Conservation (phyloP, 1,139 yeast genomes). For the Suhomyces bribrorum region DNA sequence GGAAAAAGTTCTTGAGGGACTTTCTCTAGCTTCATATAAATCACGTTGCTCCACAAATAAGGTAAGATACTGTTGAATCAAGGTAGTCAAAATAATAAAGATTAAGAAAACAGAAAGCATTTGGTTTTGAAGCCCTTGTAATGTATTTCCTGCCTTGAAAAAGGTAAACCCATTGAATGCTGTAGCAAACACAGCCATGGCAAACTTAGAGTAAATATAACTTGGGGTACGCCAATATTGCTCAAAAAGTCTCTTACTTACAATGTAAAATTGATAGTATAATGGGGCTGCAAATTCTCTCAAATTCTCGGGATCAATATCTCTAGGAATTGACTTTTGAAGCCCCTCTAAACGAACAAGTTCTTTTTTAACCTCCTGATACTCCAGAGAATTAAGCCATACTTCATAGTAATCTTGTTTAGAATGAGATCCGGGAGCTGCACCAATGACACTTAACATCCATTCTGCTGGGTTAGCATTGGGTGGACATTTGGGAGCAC, state of each 20-base stretch:
- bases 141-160: slow-evolving; percentile 18
- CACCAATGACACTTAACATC: slow-evolving; percentile 20
- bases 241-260: slow-evolving; percentile 18
- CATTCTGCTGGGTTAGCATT: slow-evolving; percentile 24
- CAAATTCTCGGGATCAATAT: slow-evolving; percentile 13
- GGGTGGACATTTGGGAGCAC: slow-evolving; percentile 22
- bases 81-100: slow-evolving; percentile 7
- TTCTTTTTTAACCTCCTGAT: slow-evolving; percentile 15
- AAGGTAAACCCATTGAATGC: slow-evolving; percentile 23
- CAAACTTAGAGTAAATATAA: slow-evolving; percentile 20
- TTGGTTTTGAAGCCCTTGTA: slow-evolving; percentile 22
- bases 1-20: slow-evolving; percentile 21
- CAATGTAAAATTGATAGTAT: slow-evolving; percentile 16
- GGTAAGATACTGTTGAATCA: slow-evolving; percentile 47
- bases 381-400: slow-evolving; percentile 20
- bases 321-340: slow-evolving; percentile 16
- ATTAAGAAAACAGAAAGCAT: slow-evolving; percentile 21
- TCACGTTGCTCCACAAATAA: slow-evolving; percentile 35
- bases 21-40: slow-evolving; percentile 27
- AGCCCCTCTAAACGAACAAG: slow-evolving; percentile 19
- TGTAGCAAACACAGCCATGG: slow-evolving; percentile 18
- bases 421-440: slow-evolving; percentile 23
- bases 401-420: slow-evolving; percentile 21
- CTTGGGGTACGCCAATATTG: slow-evolving; percentile 23
- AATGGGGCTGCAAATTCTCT: slow-evolving; percentile 18